Conservation (phyloP, 2,329 filamentous ascomycete species). For the Myrmaecium sp. region DNA sequence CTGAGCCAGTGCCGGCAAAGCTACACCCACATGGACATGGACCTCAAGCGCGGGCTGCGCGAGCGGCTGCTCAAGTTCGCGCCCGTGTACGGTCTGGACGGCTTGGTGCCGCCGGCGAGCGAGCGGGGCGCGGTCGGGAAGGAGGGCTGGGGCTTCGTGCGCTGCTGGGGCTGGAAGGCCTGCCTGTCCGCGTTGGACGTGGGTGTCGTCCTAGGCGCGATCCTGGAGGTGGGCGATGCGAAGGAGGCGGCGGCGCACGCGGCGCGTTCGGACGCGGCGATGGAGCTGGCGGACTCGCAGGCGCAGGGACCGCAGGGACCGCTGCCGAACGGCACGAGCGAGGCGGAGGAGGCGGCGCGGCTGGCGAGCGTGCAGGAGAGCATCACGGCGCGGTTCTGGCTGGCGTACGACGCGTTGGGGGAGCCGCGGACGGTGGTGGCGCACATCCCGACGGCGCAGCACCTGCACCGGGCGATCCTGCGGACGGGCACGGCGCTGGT, state of each 20-base stretch:
- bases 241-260: constrained; percentile 6
- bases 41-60: constrained; percentile 74
- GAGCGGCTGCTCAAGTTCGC: constrained; percentile 81
- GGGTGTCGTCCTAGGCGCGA: constrained; percentile 77
- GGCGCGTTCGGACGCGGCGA: too few relatives aligned
- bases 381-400: constrained; percentile 37
- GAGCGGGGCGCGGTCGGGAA: constrained; percentile 57
- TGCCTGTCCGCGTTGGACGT: constrained; percentile 88
- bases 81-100: constrained; percentile 82
- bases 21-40: constrained; percentile 98
- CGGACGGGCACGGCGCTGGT: constrained; percentile 82
- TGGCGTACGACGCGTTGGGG: constrained; percentile 39
- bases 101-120: constrained; percentile 63
- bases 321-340: constrained; percentile 10
- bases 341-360: constrained; percentile 6
- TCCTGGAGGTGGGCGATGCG: constrained; percentile 72
- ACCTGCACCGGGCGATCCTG: constrained; percentile 81
- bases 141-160: constrained; percentile 92
- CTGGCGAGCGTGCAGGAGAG: constrained; percentile 24
- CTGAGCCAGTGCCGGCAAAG: constrained; percentile 85
- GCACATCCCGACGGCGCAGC: constrained; percentile 68
- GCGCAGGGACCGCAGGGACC: constrained; percentile 2
- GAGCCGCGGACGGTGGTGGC: constrained; percentile 53
- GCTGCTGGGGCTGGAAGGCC: constrained; percentile 94
- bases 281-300: too few relatives aligned